These are phyloP conservation scores for Penicillium ochrochloron DNA, from an alignment of 495 filamentous ascomycete species.

Conservation along the genomic window DNA sequence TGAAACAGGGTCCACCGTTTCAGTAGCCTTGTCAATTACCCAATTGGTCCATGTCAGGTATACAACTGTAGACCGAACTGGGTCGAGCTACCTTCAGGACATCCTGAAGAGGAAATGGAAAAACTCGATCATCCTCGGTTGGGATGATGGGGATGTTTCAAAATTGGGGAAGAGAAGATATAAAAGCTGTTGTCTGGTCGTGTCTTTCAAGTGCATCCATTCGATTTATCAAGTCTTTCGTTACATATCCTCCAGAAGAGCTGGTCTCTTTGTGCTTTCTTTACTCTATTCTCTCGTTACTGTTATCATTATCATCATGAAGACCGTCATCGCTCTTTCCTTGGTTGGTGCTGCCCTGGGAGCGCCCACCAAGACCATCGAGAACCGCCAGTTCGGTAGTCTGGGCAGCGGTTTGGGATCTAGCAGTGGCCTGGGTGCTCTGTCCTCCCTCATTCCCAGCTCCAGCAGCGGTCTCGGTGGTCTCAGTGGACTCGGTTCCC, in stretches of 20 bases:
- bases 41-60: conserved; percentile 11
- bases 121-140: background rate
- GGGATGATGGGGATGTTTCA: background rate
- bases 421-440: conserved; percentile 22
- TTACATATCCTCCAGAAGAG: conserved; percentile 18
- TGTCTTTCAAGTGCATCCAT: conserved; percentile 2
- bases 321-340: conserved; percentile 26
- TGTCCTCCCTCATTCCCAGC: background rate
- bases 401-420: conserved; percentile 3
- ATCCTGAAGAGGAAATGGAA: background rate
- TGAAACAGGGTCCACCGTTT: conserved; percentile 28
- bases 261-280: conserved; percentile 24
- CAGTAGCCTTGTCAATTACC: conserved; percentile 14
- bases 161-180: background rate
- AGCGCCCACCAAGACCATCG: conserved; percentile 36
- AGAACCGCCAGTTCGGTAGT: conserved; percentile 20
- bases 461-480: too few relatives aligned
- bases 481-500: background rate
- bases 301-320: conserved; percentile 26
- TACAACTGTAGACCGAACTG: background rate
- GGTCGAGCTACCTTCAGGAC: background rate
- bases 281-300: conserved; percentile 3
- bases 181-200: background rate
- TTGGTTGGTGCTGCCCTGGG: conserved; percentile 30
- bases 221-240: conserved; percentile 8